Conservation (phyloP, 2,329 filamentous ascomycete species). For the Colletotrichum noveboracense region DNA sequence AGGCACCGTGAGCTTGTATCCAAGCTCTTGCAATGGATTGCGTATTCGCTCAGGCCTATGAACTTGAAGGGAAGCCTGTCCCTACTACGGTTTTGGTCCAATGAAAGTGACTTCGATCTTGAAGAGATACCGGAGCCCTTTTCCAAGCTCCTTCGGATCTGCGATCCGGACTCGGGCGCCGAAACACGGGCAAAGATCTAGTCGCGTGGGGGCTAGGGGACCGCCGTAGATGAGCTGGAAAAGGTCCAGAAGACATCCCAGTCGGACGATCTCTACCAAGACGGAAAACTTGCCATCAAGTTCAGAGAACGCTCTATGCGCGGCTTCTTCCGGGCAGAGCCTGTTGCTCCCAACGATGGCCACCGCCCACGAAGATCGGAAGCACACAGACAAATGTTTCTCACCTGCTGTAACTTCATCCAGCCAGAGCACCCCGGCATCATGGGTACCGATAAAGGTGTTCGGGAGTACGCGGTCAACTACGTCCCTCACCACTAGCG, state of each 20-base stretch:
- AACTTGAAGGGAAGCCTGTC: conserved; percentile 27
- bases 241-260: neutral
- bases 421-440: neutral
- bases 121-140: conserved; percentile 31
- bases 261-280: conserved; percentile 26
- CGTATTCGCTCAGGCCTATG: conserved; percentile 27
- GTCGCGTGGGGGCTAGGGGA: neutral
- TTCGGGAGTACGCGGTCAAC: conserved; percentile 17
- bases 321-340: conserved; percentile 27
- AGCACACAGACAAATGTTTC: conserved; percentile 28
- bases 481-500: conserved; percentile 25
- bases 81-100: conserved; percentile 22
- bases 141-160: conserved; percentile 28
- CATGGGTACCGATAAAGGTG: neutral
- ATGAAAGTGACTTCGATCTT: conserved; percentile 25
- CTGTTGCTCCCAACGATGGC: neutral
- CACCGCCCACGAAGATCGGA: conserved; percentile 23
- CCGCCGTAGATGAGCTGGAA: conserved; percentile 24
- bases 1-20: conserved; percentile 23
- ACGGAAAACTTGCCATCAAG: conserved; percentile 29
- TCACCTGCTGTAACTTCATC: conserved; percentile 21
- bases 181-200: conserved; percentile 8
- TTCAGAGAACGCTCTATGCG: conserved; percentile 35
- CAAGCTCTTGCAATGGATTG: conserved; percentile 31
- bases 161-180: conserved; percentile 28